Evolutionary conservation across 192 early-diverging fungal genomes (phyloP), one percentile per base, ranked within the genome.

Genomic region (Coemansia furcata): DNA sequence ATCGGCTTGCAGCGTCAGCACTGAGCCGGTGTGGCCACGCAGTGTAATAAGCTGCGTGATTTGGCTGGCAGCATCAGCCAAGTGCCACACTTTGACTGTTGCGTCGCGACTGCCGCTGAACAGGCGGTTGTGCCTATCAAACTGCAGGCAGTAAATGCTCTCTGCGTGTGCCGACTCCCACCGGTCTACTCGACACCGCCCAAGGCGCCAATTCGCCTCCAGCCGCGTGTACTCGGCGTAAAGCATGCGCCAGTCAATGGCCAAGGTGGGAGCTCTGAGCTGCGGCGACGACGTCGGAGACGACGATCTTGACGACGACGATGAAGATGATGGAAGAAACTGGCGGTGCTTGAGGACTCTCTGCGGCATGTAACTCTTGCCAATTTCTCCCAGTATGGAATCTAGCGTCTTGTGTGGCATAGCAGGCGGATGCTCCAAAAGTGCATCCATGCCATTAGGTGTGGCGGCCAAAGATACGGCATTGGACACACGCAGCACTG

Each of bases 1-100:
- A 57, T 95, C 85, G 46, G 87, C 94, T 59, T 96, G 94, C 19
- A 97, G 80, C 62, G 94, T 96, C 47, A 96, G 80, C 9, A 97
- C 95, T 35, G 91, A 93, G 9, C 86, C 92, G 3, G 60, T 59
- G 73, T 97, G 95, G 12, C 89, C 90, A 6, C 38, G 42, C 49
- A 93, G 85, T 4, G 93, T 93, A 32, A 81, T 73, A 26, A 85
- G 69, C 36, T 61, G 76, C 52, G 68, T 71, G 35, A 68, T 69
- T 36, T 68, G 70, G 60, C 85, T 86, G 57, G 60, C 49, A 0
- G 84, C 83, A 6, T 89, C 85, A 15, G 80, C 66, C 40, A 91
- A 77, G 69, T 94, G 89, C 92, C 93, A 95, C 29, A 94, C 68
- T 71, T 92, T 92, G 73, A 89, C 86, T 6, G 84, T 85, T 38